Evolutionary conservation across 352 stramenopile species (phyloP).

Genomic region (Globisporangium paroecandrum): DNA sequence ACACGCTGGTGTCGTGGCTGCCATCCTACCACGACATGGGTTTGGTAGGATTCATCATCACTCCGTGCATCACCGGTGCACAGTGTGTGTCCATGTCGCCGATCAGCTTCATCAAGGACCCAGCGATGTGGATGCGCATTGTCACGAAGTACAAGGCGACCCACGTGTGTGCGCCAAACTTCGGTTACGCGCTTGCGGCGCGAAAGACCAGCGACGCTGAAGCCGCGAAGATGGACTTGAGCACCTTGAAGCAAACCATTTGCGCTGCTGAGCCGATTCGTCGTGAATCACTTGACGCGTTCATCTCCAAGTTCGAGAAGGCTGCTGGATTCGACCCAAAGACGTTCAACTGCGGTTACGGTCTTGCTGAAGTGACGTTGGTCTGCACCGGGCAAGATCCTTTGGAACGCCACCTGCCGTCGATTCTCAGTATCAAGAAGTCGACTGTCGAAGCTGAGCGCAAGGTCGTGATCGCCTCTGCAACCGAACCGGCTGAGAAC

Average conservation of each 20-base stretch:
- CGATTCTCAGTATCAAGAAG: conserved; percentile 69
- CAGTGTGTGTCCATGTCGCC: conserved; percentile 81
- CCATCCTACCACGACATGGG: conserved; percentile 86
- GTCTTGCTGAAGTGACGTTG: conserved; percentile 78
- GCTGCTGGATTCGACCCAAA: conserved; percentile 52
- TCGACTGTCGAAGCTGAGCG: conserved; percentile 52
- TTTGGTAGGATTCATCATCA: conserved; percentile 80
- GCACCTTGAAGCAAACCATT: conserved; percentile 67
- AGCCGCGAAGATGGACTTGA: conserved; percentile 56
- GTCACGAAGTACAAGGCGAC: conserved; percentile 74
- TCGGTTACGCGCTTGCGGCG: conserved; percentile 70
- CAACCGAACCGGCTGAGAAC: conserved; percentile 29
- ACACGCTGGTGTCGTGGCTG: conserved; percentile 78
- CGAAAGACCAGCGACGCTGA: conserved; percentile 74
- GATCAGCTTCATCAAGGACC: conserved; percentile 86
- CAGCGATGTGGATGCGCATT: conserved; percentile 74
- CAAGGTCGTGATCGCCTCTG: conserved; percentile 34
- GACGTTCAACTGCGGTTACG: conserved; percentile 83
- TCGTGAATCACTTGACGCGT: conserved; percentile 69
- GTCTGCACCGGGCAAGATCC: conserved; percentile 74
- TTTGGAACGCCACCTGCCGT: conserved; percentile 41
- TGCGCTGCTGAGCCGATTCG: conserved; percentile 81
- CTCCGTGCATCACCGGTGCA: conserved; percentile 47
- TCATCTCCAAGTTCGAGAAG: conserved; percentile 60
- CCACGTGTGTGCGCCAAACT: conserved; percentile 77